phyloP scores from a whole-genome alignment of 2,329 filamentous ascomycete species.

The Exophiala xenobiotica region DNA sequence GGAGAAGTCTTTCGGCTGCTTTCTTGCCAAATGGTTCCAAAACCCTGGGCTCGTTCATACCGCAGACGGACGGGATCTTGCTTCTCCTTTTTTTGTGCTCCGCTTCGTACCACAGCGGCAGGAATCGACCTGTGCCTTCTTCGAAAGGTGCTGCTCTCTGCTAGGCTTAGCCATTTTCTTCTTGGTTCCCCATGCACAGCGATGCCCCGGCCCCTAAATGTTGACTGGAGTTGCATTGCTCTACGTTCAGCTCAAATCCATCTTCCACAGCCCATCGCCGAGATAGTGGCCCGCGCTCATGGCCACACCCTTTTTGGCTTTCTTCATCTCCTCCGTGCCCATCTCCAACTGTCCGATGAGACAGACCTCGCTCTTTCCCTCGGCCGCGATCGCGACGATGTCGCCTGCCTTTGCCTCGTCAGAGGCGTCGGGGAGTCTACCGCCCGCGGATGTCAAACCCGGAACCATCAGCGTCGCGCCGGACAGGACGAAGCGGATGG shows the following conservation, averaged over 20 bases:
- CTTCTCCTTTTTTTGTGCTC: no score
- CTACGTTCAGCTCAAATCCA: slow-evolving; percentile 41
- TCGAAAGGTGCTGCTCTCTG: no score
- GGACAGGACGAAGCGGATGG: slow-evolving; percentile 91
- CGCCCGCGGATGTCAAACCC: slow-evolving; percentile 80
- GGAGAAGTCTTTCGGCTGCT: no score
- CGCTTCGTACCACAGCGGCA: no score
- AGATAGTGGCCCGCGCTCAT: slow-evolving; percentile 92
- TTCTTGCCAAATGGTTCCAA: no score
- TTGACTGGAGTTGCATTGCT: background rate
- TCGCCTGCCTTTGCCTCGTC: slow-evolving; percentile 73
- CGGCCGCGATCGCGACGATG: slow-evolving; percentile 83
- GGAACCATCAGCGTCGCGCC: slow-evolving; percentile 96
- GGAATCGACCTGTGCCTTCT: no score
- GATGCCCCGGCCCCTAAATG: background rate
- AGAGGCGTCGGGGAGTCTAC: slow-evolving; percentile 69
- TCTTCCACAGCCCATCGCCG: slow-evolving; percentile 88
- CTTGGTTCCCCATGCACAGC: background rate
- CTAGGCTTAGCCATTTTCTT: background rate
- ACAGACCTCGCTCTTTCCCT: slow-evolving; percentile 91
- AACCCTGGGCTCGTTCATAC: no score
- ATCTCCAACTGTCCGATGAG: slow-evolving; percentile 80
- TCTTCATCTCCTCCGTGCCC: slow-evolving; percentile 88
- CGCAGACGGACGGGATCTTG: no score
- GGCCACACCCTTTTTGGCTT: slow-evolving; percentile 88